Evolutionary conservation across 2,329 filamentous ascomycete species (phyloP).

Genomic region (Neodidymelliopsis sp.): DNA sequence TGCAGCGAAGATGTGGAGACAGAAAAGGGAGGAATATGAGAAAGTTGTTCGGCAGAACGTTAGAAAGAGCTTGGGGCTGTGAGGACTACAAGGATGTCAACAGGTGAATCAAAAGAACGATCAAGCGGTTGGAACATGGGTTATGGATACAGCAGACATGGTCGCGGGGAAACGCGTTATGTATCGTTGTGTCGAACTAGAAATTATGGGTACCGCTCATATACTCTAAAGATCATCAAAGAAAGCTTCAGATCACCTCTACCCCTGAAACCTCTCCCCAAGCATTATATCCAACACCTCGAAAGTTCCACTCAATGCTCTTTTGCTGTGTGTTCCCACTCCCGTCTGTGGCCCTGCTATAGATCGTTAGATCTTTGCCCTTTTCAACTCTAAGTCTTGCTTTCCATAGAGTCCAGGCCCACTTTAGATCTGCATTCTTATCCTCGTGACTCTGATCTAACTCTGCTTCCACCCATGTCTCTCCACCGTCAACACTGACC

Average conservation of each 20-base stretch:
- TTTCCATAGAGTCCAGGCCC: constrained; percentile 66
- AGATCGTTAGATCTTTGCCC: constrained; percentile 55
- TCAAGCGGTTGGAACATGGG: background rate
- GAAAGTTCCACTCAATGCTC: constrained; percentile 63
- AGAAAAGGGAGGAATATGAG: constrained; percentile 80
- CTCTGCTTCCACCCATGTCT: constrained; percentile 59
- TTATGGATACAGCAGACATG: constrained; percentile 23
- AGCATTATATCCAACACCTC: constrained; percentile 67
- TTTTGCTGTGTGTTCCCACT: constrained; percentile 60
- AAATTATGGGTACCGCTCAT: background rate
- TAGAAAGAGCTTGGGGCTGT: constrained; percentile 48
- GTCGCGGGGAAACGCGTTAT: constrained; percentile 12
- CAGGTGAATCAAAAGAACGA: no score
- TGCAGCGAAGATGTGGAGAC: constrained; percentile 85
- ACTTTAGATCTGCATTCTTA: constrained; percentile 51
- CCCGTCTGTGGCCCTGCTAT: constrained; percentile 63
- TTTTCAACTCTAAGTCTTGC: constrained; percentile 53
- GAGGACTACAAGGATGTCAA: constrained; percentile 5
- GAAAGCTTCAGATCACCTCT: constrained; percentile 47
- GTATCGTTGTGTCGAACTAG: background rate
- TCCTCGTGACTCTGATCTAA: constrained; percentile 36
- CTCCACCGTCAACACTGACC: constrained; percentile 59
- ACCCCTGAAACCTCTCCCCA: constrained; percentile 63
- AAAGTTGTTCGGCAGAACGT: constrained; percentile 71
- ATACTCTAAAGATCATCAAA: background rate